Evolutionary conservation across 805 yeast species (phyloP), one percentile per base, ranked within the genome.

Genomic region (Candida andamanensis): DNA sequence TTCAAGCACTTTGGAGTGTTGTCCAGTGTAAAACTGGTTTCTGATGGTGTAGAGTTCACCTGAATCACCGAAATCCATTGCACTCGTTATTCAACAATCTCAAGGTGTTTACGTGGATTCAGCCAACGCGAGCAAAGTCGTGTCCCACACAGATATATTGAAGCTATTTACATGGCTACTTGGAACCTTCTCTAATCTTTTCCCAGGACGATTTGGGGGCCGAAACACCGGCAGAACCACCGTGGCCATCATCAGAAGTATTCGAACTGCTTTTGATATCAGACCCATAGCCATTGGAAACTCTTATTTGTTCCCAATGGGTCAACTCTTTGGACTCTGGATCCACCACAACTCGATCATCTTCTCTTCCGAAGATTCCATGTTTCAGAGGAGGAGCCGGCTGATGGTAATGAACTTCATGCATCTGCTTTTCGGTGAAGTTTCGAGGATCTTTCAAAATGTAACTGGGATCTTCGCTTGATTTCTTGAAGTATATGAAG

Each of bases 21-120:
- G 78, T 30, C 78, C 76, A 9, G 81, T 72, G 53, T 71, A 78
- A 57, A 76, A 79, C 37, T 72, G 74, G 46, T 75, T 79, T 42
- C 75, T 69, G 16, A 78, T 53, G 12, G 65, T 67, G 53, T 67
- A 78, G 22, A 74, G 62, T 45, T 76, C 81, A 52, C 68, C 67
- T 5, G 69, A 60, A 41, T 63, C 69, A 27, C 61, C 49, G 33
- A 60, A 60, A 37, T 59, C 64, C 71, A 64, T 64, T 18, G n/a
- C n/a, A n/a, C n/a, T n/a, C n/a, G n/a, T n/a, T n/a, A n/a, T n/a
- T n/a, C n/a, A n/a, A n/a, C n/a, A n/a, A n/a, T n/a, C n/a, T n/a
- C n/a, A n/a, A n/a, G n/a, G n/a, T n/a, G n/a, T n/a, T n/a, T n/a
- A n/a, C n/a, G n/a, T n/a, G n/a, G n/a, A n/a, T n/a, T n/a, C n/a